phyloP scores from a whole-genome alignment of 2,329 filamentous ascomycete genomes.

The Truncatella angustata region DNA sequence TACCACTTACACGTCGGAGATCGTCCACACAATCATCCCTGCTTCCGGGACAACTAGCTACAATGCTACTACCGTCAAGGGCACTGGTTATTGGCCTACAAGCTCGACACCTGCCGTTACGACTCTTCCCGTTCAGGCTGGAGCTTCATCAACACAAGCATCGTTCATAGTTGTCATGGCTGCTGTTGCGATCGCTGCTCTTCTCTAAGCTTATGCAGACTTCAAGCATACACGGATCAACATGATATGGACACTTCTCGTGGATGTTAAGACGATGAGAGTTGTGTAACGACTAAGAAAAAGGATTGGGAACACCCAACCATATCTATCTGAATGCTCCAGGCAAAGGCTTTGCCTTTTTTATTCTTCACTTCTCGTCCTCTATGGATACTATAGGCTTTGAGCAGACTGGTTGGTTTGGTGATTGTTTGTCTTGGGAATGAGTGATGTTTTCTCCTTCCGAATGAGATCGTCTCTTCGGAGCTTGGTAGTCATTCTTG shows the following conservation, averaged over 20 bases:
- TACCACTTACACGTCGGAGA: conserved; percentile 12
- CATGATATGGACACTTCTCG: too few species aligned
- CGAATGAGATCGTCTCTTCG: too few species aligned
- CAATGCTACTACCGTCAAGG: neutral
- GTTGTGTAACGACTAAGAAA: too few species aligned
- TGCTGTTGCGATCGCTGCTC: neutral
- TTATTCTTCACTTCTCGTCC: conserved; percentile 2
- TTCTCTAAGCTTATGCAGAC: neutral
- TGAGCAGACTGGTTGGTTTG: neutral
- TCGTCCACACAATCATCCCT: conserved; percentile 8
- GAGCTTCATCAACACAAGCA: conserved; percentile 1
- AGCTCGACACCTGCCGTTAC: neutral
- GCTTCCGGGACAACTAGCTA: conserved; percentile 9
- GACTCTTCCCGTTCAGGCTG: conserved; percentile 2
- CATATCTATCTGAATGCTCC: neutral
- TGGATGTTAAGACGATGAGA: neutral
- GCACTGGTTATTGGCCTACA: neutral
- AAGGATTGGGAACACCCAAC: neutral
- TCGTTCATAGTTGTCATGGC: neutral
- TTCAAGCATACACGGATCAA: too few species aligned
- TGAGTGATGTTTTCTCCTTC: neutral
- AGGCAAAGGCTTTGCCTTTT: neutral
- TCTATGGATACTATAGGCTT: neutral
- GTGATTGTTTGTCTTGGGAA: conserved; percentile 1
- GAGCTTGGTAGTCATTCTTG: too few species aligned